Conservation (phyloP, 2,329 filamentous ascomycete species). For the Chrysoporthe puriensis region DNA sequence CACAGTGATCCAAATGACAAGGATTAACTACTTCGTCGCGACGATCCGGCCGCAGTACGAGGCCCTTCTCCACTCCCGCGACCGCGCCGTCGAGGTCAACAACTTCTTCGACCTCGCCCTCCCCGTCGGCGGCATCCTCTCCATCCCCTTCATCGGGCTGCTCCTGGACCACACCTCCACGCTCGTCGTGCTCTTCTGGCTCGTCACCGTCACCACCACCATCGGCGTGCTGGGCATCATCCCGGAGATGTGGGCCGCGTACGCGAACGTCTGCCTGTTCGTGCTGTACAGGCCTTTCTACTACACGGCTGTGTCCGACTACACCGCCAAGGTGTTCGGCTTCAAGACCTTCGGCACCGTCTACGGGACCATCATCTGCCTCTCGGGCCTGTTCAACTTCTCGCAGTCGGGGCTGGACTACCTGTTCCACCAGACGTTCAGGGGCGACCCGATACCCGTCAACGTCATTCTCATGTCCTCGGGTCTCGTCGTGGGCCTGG, state of each 20-base stretch:
- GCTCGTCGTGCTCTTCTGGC: constrained; percentile 67
- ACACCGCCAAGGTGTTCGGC: constrained; percentile 88
- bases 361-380: constrained; percentile 88
- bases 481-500: constrained; percentile 66
- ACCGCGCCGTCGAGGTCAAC: constrained; percentile 71
- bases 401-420: constrained; percentile 79
- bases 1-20: constrained; percentile 69
- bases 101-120: constrained; percentile 80
- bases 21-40: constrained; percentile 92
- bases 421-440: constrained; percentile 73
- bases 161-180: constrained; percentile 80
- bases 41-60: constrained; percentile 83
- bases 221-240: constrained; percentile 81
- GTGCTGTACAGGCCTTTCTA: constrained; percentile 87
- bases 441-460: constrained; percentile 74
- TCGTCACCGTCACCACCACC: constrained; percentile 71
- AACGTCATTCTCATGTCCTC: constrained; percentile 69
- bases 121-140: constrained; percentile 80
- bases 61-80: constrained; percentile 67
- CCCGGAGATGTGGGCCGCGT: constrained; percentile 70
- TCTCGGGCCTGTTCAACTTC: constrained; percentile 84
- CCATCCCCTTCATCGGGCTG: constrained; percentile 82
- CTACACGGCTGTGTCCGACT: constrained; percentile 89
- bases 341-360: constrained; percentile 91
- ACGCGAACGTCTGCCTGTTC: constrained; percentile 77